Base-by-base conservation (phyloP, 2,329 filamentous ascomycete species). In the Coniochaeta pulveracea region DNA sequence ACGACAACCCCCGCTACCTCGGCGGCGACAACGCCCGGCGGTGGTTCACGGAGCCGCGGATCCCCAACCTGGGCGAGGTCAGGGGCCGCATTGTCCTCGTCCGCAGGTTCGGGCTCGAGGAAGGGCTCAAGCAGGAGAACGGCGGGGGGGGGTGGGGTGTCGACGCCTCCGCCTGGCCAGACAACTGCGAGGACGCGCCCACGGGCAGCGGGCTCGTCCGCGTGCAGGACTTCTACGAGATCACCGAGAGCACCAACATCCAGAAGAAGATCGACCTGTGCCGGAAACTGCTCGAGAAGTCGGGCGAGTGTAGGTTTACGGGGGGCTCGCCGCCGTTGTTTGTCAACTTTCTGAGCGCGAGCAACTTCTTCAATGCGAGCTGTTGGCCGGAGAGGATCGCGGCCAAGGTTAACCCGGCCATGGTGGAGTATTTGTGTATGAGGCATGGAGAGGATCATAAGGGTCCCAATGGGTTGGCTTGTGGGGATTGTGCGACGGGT, bases 341-440 rank as follows among this genome's bases (percentile, higher is more conserved):
- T 47, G 63, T 96, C 56, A 98, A 96, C 56, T 96, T 95, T 52
- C 56, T 95, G 40, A 85, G 72, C 44, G 91, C 80, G 1, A 89
- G 81, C 55, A 95, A 95, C 60, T 96, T 96, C 63, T 96, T 89
- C 77, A 88, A 85, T 43, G 66, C 80, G 2, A 76, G 74, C 35
- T 94, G 86, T 56, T 98, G 91, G 91, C 91, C 91, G 1, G 88
- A 94, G 56, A 80, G 74, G 49, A 85, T 98, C 52, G 89, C 91
- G 1, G 79, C 76, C 14, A 85, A 82, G 60, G 69, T 94, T 31
- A 96, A 96, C 60, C 83, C 88, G 12, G 76, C 79, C 2, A 70
- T 77, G 34, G 52, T 77, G 37, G 72, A 77, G 46, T 74, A 77
- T 49, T 54, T 80, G 18, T 79, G 74, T 50, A 57, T 63, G 42